Base-by-base conservation (phyloP, 345 rosid genomes). In the Populus simonii region DNA sequence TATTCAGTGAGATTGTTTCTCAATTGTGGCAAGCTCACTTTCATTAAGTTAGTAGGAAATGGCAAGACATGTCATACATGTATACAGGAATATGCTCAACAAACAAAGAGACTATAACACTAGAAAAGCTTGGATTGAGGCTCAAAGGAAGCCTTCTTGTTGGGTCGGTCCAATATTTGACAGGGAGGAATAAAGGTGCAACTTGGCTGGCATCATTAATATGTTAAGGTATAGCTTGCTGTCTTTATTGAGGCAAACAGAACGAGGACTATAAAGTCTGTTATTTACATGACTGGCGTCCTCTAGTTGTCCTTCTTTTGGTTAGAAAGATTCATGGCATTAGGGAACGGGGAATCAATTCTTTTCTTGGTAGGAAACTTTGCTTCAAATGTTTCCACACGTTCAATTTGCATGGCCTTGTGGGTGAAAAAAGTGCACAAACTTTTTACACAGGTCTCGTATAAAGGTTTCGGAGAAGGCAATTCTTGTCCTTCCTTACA, bases 401-500 rank as follows among this genome's bases (percentile, higher is more conserved):
- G n/a, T 78, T 68, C 69, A 49, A 51, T 36, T 36, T 17, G 53
- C 22, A 45, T 49, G 47, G 27, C 47, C 76, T 38, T 65, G 17
- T 13, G 6, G 43, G 57, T 23, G 55, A 77, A 57, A 72, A 78
- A 80, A 79, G 75, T 25, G 68, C 70, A 35, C 29, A 74, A 74
- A 73, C 84, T 70, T 84, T 47, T 67, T 53, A 36, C 6, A 53
- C 70, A 71, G 81, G 80, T 66, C 35, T 61, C 29, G 31, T 59
- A 7, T 7, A 75, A 73, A 36, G 68, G 20, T 59, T 76, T 74
- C 47, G 9, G 36, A 72, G 65, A 68, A 55, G 63, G 9, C 63
- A 1, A 80, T 71, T 38, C 83, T 79, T 84, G 66, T 78, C 87
- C 72, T 78, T 74, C 49, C 49, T 70, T 72, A 68, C 67, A 41